Base-by-base conservation (phyloP, 2,329 filamentous ascomycete species). In the Penicillium freii region DNA sequence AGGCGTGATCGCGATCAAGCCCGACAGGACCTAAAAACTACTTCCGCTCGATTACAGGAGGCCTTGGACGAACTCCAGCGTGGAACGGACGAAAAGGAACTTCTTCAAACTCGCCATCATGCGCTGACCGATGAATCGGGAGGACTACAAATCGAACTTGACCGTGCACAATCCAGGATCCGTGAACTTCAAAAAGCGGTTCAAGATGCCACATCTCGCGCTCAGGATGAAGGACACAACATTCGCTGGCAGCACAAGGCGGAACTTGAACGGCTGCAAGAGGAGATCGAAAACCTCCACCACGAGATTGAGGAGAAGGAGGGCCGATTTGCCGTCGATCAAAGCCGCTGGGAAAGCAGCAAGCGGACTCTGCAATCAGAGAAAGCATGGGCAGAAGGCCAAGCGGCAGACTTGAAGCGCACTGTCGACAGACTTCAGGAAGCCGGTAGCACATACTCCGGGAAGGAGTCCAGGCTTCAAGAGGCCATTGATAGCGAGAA, bases 351-450 rank as follows among this genome's bases (percentile, higher is more conserved):
- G 88, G 86, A 89, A 52, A 83, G 82, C 8, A 84, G 87, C 67
- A 86, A 81, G 66, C 83, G 84, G 34, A 82, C 81, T 40, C 75
- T 92, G 1, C 83, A 89, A 65, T 80, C 85, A 1, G 86, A 90
- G 65, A 84, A 84, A 53, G 81, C 86, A 48, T 82, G 83, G 55
- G 85, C 86, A 0, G 87, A 90, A 67, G 86, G 90, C 65, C 85
- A 86, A 65, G 87, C 86, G 3, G 76, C 78, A 11, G 84, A 86
- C 9, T 81, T 91, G 34, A 87, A 91, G 71, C 82, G 84, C 53
- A 89, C 87, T 0, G 86, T 92, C 57, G 85, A 90, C 61, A 85
- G 82, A 63, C 78, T 92, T 33, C 87, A 88, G 49, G 82, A 88
- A 66, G 80, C 82, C 1, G 87, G 91, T 69, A 85, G 87, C 17